Conservation (phyloP, 176 grass and related monocot species). For the Eleusine indica region DNA sequence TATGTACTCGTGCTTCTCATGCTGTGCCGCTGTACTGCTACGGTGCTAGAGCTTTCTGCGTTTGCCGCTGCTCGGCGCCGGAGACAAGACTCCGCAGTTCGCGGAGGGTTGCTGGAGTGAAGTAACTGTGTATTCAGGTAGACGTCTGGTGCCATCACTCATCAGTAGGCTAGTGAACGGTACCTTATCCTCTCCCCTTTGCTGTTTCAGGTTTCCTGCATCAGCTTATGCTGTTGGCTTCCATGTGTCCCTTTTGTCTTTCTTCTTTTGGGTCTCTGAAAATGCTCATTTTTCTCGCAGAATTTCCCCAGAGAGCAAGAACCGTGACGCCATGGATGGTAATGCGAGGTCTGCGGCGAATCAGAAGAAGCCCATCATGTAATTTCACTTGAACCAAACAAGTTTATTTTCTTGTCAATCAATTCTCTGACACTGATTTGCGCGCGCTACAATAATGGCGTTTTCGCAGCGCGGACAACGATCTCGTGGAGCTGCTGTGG, state of each 20-base stretch:
- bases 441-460: conserved; percentile 22
- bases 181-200: background rate
- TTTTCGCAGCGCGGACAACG: conserved; percentile 53
- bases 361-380: conserved; percentile 47
- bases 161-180: background rate
- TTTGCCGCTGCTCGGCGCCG: background rate
- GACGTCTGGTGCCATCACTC: conserved; percentile 27
- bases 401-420: background rate
- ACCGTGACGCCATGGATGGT: conserved; percentile 48
- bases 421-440: background rate
- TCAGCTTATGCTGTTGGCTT: conserved; percentile 28
- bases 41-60: conserved; percentile 7
- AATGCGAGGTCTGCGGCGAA: conserved; percentile 40
- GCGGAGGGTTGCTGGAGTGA: background rate
- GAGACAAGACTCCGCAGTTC: background rate
- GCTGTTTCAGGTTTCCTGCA: conserved; percentile 27
- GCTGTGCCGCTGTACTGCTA: background rate
- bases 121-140: background rate
- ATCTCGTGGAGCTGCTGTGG: conserved; percentile 86
- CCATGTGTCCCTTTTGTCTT: background rate
- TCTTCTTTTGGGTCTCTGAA: background rate
- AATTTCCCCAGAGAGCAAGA: background rate
- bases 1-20: background rate
- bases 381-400: conserved; percentile 3
- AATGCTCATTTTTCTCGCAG: background rate